A percentile compares a stretch with the other conserved stretches of the same genome.
Evolutionary conservation across 345 rosid species (phyloP).

Genomic region (Tarenaya hassleriana): DNA sequence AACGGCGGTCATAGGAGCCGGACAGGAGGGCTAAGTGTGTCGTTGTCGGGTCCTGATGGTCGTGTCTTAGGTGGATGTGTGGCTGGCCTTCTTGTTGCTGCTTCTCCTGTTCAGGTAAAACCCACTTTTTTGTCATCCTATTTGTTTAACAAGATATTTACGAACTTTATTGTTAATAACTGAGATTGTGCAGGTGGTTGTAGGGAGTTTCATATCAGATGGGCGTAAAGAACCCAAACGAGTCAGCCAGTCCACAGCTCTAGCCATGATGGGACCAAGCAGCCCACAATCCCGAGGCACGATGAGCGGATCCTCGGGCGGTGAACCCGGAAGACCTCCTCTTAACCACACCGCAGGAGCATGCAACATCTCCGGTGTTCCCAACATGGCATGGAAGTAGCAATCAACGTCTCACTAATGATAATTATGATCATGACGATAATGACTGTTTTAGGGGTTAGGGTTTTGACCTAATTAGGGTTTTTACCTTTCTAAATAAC

Average conservation of each 20-base stretch:
- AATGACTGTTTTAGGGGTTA: too few relatives aligned
- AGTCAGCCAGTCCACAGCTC: constrained; percentile 14
- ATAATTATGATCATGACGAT: too few relatives aligned
- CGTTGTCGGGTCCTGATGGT: constrained; percentile 80
- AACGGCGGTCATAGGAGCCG: constrained; percentile 41
- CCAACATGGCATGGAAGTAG: constrained; percentile 62
- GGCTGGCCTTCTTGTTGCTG: constrained; percentile 88
- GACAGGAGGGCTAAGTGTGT: constrained; percentile 66
- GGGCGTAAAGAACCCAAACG: constrained; percentile 41
- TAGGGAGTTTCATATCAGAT: constrained; percentile 59
- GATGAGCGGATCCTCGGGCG: constrained; percentile 53
- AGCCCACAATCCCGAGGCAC: constrained; percentile 58
- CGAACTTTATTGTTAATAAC: too few relatives aligned
- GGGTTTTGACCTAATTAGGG: too few relatives aligned
- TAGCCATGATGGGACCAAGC: constrained; percentile 27
- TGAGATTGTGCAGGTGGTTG: constrained; percentile 70
- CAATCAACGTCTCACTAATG: too few relatives aligned
- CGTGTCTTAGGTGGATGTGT: constrained; percentile 82
- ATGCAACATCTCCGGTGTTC: constrained; percentile 40
- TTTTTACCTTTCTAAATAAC: too few relatives aligned
- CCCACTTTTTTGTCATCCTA: constrained; percentile 6
- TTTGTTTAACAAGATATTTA: too few relatives aligned
- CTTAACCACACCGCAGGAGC: constrained; percentile 49
- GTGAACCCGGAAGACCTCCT: constrained; percentile 43
- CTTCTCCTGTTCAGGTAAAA: constrained; percentile 72